These are phyloP conservation scores for Coccinonectria pachysandricola DNA, from an alignment of 2,329 filamentous ascomycete genomes.

Conservation along the genomic window DNA sequence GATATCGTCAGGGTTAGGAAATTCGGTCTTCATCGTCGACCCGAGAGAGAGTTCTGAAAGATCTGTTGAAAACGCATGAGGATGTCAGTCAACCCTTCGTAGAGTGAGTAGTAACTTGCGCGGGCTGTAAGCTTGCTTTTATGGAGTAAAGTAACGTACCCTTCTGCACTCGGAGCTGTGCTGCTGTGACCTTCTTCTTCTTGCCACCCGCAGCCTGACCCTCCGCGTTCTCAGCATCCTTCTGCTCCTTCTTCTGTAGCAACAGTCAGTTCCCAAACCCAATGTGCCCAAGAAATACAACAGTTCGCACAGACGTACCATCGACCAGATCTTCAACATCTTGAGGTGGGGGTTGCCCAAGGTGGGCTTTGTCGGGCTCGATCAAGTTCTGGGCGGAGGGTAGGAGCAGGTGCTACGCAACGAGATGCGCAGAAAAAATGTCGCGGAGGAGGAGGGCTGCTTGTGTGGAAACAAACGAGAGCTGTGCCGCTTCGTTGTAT, in stretches of 20 bases:
- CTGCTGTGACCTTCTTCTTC: conserved; percentile 98
- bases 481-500: too few species aligned
- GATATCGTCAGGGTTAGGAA: conserved; percentile 75
- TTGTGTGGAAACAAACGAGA: conserved; percentile 1
- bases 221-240: conserved; percentile 80
- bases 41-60: conserved; percentile 72
- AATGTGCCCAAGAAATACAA: too few species aligned
- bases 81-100: too few species aligned
- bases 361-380: conserved; percentile 13
- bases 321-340: conserved; percentile 99
- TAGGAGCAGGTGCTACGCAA: neutral
- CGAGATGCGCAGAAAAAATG: too few species aligned
- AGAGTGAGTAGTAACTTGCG: too few species aligned
- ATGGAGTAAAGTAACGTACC: conserved; percentile 56
- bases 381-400: conserved; percentile 5
- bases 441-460: too few species aligned
- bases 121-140: conserved; percentile 5
- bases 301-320: too few species aligned
- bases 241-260: conserved; percentile 87
- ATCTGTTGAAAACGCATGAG: too few species aligned
- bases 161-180: conserved; percentile 91
- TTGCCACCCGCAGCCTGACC: conserved; percentile 60
- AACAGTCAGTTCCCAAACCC: too few species aligned
- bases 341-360: conserved; percentile 29
- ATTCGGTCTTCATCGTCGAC: conserved; percentile 69